Conservation (phyloP, 2,329 filamentous ascomycete genomes). For the Aspergillus flavus region DNA sequence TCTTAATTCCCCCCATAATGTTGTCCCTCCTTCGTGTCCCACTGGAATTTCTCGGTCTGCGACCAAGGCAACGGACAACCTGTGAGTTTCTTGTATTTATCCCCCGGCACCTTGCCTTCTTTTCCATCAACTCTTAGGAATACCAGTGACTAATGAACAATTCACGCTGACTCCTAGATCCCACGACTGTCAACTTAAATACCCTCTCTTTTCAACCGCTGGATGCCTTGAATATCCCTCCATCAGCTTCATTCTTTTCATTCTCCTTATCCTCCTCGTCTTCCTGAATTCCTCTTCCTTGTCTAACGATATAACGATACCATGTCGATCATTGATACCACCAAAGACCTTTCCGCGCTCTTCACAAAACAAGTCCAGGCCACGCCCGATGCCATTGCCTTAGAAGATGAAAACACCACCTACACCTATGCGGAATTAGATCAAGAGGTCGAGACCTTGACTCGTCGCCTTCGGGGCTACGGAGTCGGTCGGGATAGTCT, state of each 20-base stretch:
- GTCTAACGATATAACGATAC: slow-evolving; percentile 14
- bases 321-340: slow-evolving; percentile 70
- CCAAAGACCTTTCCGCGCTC: slow-evolving; percentile 72
- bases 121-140: background rate
- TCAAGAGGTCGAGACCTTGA: slow-evolving; percentile 65
- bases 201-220: background rate
- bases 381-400: slow-evolving; percentile 69
- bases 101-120: background rate
- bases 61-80: background rate
- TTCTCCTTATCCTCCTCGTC: background rate
- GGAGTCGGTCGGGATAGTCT: slow-evolving; percentile 73
- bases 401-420: slow-evolving; percentile 68
- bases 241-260: background rate
- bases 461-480: slow-evolving; percentile 64
- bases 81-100: background rate
- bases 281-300: background rate
- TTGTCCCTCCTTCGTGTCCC: background rate
- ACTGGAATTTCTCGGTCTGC: background rate
- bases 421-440: slow-evolving; percentile 77
- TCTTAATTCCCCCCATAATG: background rate
- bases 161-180: background rate
- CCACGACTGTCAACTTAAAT: background rate
- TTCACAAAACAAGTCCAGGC: slow-evolving; percentile 69
- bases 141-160: slow-evolving; percentile 2
- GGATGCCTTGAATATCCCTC: background rate